phyloP scores from a whole-genome alignment of 345 rosid genomes.

The Cochlearia excelsa region DNA sequence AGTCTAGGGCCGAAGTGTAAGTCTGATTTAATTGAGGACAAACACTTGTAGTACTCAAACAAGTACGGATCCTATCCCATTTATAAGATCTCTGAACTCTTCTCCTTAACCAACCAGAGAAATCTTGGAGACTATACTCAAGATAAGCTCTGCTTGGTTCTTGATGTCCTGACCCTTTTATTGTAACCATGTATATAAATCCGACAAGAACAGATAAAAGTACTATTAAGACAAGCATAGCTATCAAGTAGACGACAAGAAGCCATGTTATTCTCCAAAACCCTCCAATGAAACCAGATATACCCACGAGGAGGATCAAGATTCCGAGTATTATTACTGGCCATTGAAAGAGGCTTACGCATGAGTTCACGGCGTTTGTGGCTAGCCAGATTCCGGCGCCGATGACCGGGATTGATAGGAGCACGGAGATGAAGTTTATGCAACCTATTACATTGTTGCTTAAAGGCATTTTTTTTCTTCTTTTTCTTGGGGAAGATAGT shows the following conservation, averaged over 20 bases:
- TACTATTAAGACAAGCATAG: constrained; percentile 70
- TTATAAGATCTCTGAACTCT: constrained; percentile 66
- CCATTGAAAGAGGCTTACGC: constrained; percentile 89
- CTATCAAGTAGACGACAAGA: constrained; percentile 62
- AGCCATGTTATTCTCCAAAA: constrained; percentile 86
- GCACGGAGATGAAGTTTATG: constrained; percentile 80
- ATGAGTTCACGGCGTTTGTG: constrained; percentile 66
- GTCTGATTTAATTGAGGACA: constrained; percentile 81
- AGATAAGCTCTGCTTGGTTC: constrained; percentile 72
- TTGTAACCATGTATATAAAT: constrained; percentile 73
- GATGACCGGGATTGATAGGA: constrained; percentile 78
- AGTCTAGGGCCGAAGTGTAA: constrained; percentile 73
- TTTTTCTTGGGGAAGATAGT: not conserved
- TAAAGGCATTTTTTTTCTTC: constrained; percentile 50
- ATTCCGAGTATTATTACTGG: constrained; percentile 81
- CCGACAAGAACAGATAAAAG: constrained; percentile 62
- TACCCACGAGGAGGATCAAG: constrained; percentile 59
- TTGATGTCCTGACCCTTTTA: constrained; percentile 69
- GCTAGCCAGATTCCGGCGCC: constrained; percentile 93
- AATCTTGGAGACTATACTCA: constrained; percentile 77
- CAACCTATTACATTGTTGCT: constrained; percentile 82
- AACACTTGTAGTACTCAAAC: constrained; percentile 60
- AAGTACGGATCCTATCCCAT: constrained; percentile 74
- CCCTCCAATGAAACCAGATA: constrained; percentile 78
- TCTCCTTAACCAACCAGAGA: constrained; percentile 68